Percentiles rank a stretch among this genome's conserved stretches.
phyloP scores from a whole-genome alignment of 306 rosid genomes.

The Boehmeria nivea region DNA sequence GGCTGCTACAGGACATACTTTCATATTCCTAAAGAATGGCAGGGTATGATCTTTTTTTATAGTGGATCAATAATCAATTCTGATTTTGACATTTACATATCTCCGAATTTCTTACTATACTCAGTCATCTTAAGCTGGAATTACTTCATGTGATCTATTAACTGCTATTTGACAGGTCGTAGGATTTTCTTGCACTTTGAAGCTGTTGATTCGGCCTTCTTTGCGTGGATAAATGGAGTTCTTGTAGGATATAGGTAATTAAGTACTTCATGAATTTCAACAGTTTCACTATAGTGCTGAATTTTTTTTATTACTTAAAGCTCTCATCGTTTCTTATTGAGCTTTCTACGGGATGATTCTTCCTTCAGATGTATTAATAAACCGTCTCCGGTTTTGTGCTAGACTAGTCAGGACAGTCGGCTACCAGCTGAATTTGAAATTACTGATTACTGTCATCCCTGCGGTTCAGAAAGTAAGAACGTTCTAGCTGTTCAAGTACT shows the following conservation, averaged over 20 bases:
- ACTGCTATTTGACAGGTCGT: slow-evolving; percentile 57
- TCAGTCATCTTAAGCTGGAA: slow-evolving; percentile 16
- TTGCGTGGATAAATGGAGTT: slow-evolving; percentile 82
- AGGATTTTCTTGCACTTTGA: slow-evolving; percentile 89
- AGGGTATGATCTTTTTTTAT: slow-evolving; percentile 52
- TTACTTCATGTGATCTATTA: slow-evolving; percentile 2
- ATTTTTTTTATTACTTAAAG: not conserved
- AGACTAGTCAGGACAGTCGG: slow-evolving; percentile 91
- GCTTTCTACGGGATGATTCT: not conserved
- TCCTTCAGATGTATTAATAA: slow-evolving; percentile 23
- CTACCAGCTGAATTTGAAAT: slow-evolving; percentile 96
- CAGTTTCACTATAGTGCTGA: not conserved
- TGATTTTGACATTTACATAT: slow-evolving; percentile 4
- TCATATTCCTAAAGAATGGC: slow-evolving; percentile 78
- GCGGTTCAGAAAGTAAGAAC: slow-evolving; percentile 56
- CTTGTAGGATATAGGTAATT: slow-evolving; percentile 85
- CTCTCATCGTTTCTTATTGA: too few relatives aligned
- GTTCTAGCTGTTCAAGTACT: slow-evolving; percentile 87
- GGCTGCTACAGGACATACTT: slow-evolving; percentile 84
- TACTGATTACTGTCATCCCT: slow-evolving; percentile 73
- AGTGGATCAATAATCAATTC: not conserved
- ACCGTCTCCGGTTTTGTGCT: slow-evolving; percentile 29
- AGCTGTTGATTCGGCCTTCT: slow-evolving; percentile 97
- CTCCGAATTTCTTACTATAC: not conserved
- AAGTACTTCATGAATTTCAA: slow-evolving; percentile 1